These are phyloP conservation scores for Lepidium sativum DNA, from an alignment of 345 rosid species.

Conservation along the genomic window DNA sequence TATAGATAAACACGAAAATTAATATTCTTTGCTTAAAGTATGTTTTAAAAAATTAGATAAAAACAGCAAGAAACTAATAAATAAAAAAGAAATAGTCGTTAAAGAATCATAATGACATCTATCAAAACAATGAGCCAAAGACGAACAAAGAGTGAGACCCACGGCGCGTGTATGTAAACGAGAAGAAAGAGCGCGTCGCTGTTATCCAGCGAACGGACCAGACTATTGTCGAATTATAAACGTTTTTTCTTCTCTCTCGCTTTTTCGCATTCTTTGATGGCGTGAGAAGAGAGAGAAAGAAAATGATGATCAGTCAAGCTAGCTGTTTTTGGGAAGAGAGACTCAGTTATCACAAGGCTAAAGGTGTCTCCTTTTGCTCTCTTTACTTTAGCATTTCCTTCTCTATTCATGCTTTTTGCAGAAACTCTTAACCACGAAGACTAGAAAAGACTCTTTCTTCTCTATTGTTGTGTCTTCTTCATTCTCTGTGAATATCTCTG, in stretches of 20 bases:
- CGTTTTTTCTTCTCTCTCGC: background rate
- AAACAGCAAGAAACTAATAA: background rate
- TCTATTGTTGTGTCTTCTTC: background rate
- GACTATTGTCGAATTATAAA: slow-evolving; percentile 13
- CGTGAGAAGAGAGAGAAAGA: slow-evolving; percentile 3
- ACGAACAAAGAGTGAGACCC: background rate
- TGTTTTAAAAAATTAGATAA: background rate
- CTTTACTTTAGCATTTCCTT: background rate
- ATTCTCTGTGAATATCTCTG: background rate
- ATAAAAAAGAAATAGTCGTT: background rate
- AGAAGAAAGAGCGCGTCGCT: slow-evolving; percentile 8
- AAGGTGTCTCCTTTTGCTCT: slow-evolving; percentile 14
- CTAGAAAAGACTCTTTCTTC: background rate
- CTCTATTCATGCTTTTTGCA: background rate
- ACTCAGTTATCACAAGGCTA: slow-evolving; percentile 4
- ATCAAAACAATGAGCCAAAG: background rate
- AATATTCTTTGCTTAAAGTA: background rate
- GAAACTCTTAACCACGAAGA: background rate
- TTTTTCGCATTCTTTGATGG: slow-evolving; percentile 19
- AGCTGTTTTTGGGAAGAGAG: slow-evolving; percentile 30
- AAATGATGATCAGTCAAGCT: slow-evolving; percentile 23
- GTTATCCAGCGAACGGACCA: slow-evolving; percentile 13
- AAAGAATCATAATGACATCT: slow-evolving; percentile 10
- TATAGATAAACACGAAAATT: background rate
- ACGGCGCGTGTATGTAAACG: slow-evolving; percentile 14